Conservation (phyloP, 768 basidiomycete species). For the Phylloporus sp. region DNA sequence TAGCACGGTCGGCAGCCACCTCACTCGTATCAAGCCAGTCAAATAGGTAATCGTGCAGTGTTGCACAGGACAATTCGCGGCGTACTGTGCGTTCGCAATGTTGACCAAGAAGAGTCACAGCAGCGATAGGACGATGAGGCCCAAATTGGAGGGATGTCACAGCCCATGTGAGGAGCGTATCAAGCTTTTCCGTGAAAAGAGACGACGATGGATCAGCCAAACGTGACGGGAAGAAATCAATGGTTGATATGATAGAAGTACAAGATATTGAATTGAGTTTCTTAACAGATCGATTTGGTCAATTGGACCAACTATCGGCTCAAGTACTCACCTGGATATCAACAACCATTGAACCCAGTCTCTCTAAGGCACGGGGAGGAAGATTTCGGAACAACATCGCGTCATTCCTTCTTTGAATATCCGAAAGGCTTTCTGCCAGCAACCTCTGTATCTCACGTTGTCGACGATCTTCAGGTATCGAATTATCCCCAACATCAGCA, state of each 20-base stretch:
- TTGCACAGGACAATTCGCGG: constrained; percentile 54
- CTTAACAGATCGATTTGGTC: constrained; percentile 34
- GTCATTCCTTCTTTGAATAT: constrained; percentile 75
- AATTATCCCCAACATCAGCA: constrained; percentile 33
- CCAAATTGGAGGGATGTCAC: constrained; percentile 80
- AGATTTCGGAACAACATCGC: constrained; percentile 71
- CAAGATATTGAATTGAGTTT: constrained; percentile 73
- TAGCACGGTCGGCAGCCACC: constrained; percentile 52
- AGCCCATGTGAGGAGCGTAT: constrained; percentile 75
- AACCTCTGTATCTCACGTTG: constrained; percentile 45
- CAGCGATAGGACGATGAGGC: constrained; percentile 74
- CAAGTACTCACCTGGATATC: constrained; percentile 43
- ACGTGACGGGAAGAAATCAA: constrained; percentile 56
- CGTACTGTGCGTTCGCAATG: constrained; percentile 66
- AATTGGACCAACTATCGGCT: not conserved
- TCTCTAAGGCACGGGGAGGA: constrained; percentile 56
- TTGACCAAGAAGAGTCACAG: constrained; percentile 59
- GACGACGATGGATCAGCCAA: constrained; percentile 32
- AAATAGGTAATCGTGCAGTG: constrained; percentile 74
- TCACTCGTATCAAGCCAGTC: constrained; percentile 75
- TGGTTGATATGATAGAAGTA: constrained; percentile 53
- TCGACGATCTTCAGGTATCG: constrained; percentile 19
- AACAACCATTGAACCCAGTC: constrained; percentile 57
- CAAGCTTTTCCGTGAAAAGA: constrained; percentile 63
- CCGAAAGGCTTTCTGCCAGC: constrained; percentile 58